Evolutionary conservation across 345 rosid species (phyloP), one percentile per base, ranked within the genome.

Genomic region (Ceriops zippeliana): DNA sequence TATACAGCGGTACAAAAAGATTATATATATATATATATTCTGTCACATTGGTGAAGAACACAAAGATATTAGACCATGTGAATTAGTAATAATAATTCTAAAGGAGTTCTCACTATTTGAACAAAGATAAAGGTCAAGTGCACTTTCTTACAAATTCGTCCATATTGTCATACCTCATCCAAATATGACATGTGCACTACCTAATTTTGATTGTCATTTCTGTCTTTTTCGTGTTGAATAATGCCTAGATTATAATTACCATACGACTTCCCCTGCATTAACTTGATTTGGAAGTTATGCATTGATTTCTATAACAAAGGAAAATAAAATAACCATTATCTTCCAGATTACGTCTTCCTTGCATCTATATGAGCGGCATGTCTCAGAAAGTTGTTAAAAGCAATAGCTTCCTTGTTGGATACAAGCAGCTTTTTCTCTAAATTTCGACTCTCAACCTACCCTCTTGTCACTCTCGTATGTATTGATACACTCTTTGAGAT

Each of bases 301-400:
- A 62, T 38, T 17, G 2, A 66, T 46, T 35, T 60, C 24, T 11
- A 15, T 30, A 35, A 35, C 19, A 1, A 34, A 66, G 52, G 27
- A 51, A 66, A 42, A 52, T 26, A 37, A 63, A 30, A 20, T 69
- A 73, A 69, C 70, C 58, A 71, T 53, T 67, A 70, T 61, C 61
- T 57, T 70, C 70, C 76, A 69, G 71, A 65, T 63, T 57, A 35
- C 66, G 62, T 72, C 24, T 47, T 58, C 62, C 80, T 54, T 42
- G 56, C 70, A 70, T 65, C 67, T 78, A 75, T 78, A 75, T 20
- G 62, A 67, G 47, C 70, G 72, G 5, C 51, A 20, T 63, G 42
- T 7, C 70, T 61, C 60, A 52, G 8, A 66, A 22, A 35, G 2
- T 28, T 16, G 8, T 42, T 3, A 13, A 17, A 63, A 7, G 34